phyloP scores from a whole-genome alignment of 768 basidiomycete genomes.

The Mycena floridula region DNA sequence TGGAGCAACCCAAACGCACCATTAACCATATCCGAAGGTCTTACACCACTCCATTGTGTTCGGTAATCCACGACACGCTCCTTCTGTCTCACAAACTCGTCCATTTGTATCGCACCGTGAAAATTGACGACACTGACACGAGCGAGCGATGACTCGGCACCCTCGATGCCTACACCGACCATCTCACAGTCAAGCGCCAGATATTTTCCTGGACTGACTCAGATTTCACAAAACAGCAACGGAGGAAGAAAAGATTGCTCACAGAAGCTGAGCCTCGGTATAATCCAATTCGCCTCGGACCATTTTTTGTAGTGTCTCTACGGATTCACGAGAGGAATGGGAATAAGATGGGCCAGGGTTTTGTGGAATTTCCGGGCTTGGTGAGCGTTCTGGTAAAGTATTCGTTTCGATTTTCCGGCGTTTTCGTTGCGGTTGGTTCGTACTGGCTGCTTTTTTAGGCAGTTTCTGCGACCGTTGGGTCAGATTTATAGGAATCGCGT shows the following conservation, averaged over 20 bases:
- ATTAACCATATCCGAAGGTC: constrained; percentile 64
- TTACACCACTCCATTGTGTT: constrained; percentile 84
- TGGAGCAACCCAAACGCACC: constrained; percentile 31
- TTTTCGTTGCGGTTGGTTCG: too few relatives aligned
- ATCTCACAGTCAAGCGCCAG: constrained; percentile 94
- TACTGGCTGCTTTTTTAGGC: neutral
- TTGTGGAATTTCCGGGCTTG: neutral
- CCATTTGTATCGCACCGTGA: constrained; percentile 71
- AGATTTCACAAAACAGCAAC: neutral
- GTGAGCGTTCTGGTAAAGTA: neutral
- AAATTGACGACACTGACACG: constrained; percentile 90
- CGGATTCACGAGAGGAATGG: neutral
- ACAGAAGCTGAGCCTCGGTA: neutral
- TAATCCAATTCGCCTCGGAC: neutral
- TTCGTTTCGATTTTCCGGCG: constrained; percentile 1
- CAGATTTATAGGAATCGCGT: neutral
- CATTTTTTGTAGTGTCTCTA: neutral
- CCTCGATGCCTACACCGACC: constrained; percentile 90
- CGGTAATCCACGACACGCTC: constrained; percentile 91
- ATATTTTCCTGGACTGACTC: constrained; percentile 59
- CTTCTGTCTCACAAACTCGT: constrained; percentile 80
- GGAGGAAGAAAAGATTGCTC: neutral
- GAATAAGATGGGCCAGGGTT: neutral
- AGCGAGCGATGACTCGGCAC: constrained; percentile 77
- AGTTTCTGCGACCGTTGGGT: neutral